Percentiles rank a stretch among this genome's conserved stretches.
phyloP scores from a whole-genome alignment of 2,329 filamentous ascomycete species.

The Dothiorella sarmentorum region DNA sequence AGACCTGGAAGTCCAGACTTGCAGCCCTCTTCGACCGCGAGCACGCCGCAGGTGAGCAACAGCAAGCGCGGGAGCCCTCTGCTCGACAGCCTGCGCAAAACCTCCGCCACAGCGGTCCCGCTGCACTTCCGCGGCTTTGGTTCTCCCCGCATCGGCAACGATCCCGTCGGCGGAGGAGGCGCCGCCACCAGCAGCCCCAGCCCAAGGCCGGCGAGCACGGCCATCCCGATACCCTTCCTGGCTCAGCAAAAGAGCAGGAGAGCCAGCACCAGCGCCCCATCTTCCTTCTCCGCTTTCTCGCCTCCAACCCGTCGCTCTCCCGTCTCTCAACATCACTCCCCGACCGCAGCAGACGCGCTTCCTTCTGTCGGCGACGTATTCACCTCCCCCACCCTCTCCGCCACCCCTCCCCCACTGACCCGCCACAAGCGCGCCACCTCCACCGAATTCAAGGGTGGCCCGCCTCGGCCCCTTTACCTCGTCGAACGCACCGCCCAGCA shows the following conservation, averaged over 20 bases:
- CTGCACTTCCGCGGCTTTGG: conserved; percentile 2
- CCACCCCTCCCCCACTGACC: conserved; percentile 25
- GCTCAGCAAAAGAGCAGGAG: background rate
- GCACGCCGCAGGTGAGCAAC: no score
- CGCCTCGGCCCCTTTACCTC: conserved; percentile 79
- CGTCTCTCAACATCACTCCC: background rate
- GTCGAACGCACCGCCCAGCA: conserved; percentile 58
- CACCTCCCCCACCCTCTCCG: background rate
- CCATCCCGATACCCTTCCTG: conserved; percentile 10
- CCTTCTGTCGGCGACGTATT: background rate
- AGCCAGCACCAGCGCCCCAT: conserved; percentile 31
- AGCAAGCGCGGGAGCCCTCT: background rate
- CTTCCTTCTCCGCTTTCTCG: conserved; percentile 32
- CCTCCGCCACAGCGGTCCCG: conserved; percentile 8
- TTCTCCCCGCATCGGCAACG: background rate
- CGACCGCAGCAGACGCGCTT: background rate
- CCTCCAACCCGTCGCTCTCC: conserved; percentile 27
- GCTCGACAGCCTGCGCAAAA: background rate
- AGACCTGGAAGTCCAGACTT: background rate
- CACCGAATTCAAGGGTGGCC: conserved; percentile 51
- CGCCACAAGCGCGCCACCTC: conserved; percentile 49
- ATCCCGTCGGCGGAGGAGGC: background rate
- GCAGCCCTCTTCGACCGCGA: no score
- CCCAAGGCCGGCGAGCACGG: no score
- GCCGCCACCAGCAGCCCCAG: background rate